A percentile compares a stretch with the other conserved stretches of the same genome.
Evolutionary conservation across 345 rosid species (phyloP).

Genomic region (Sisymbrium irio): DNA sequence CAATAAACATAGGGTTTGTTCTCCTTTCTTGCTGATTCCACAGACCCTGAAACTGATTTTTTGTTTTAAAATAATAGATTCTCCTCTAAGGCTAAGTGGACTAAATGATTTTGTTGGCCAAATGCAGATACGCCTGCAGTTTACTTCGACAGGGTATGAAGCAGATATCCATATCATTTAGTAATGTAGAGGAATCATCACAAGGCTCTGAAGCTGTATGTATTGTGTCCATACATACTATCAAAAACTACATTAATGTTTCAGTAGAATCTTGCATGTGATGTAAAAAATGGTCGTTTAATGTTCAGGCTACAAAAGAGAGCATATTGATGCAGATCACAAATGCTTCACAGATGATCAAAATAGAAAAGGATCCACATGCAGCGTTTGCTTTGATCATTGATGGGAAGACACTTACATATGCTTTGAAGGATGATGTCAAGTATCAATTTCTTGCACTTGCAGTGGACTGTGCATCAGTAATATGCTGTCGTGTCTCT

Average conservation of each 20-base stretch:
- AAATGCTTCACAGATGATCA: constrained; percentile 45
- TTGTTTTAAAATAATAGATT: neutral
- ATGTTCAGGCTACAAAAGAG: constrained; percentile 53
- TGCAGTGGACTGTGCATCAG: constrained; percentile 79
- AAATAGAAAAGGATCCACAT: constrained; percentile 41
- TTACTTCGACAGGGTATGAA: constrained; percentile 75
- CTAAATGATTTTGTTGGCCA: constrained; percentile 21
- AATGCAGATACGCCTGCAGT: constrained; percentile 75
- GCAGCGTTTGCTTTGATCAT: constrained; percentile 68
- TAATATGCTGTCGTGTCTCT: constrained; percentile 83
- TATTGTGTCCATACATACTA: constrained; percentile 22
- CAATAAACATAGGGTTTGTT: constrained; percentile 72
- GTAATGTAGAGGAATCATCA: constrained; percentile 28
- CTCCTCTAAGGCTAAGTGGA: constrained; percentile 22
- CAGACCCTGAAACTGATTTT: neutral
- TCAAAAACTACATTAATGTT: neutral
- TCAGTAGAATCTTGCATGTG: neutral
- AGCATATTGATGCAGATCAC: constrained; percentile 50
- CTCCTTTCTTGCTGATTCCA: constrained; percentile 1
- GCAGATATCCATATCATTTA: constrained; percentile 42
- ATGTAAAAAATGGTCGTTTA: constrained; percentile 3
- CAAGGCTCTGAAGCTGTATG: constrained; percentile 30
- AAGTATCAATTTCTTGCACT: constrained; percentile 63
- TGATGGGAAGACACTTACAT: constrained; percentile 67
- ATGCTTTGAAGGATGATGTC: constrained; percentile 54